These are phyloP conservation scores for Filobasidium uniguttulatum DNA, from an alignment of 1,284 basidiomycete species.

Conservation along the genomic window DNA sequence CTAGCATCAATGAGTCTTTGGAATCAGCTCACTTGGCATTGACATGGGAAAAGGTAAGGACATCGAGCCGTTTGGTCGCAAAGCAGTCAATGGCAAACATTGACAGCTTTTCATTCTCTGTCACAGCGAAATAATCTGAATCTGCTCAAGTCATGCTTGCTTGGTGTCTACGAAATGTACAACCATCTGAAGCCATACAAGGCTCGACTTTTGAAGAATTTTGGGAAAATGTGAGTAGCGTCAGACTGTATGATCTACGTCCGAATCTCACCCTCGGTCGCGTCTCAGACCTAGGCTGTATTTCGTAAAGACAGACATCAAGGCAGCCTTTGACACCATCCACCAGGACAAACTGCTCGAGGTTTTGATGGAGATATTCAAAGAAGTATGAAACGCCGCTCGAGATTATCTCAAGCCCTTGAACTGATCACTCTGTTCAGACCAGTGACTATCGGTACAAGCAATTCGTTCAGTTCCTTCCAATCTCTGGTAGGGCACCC, in stretches of 20 bases:
- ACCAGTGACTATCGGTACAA: constrained; percentile 20
- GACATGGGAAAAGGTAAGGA: constrained; percentile 62
- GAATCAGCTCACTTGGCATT: constrained; percentile 70
- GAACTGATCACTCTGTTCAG: neutral
- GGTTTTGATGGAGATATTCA: constrained; percentile 59
- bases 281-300: constrained; percentile 61
- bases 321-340: constrained; percentile 92
- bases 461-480: constrained; percentile 49
- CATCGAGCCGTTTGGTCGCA: neutral
- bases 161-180: constrained; percentile 73
- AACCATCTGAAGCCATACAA: constrained; percentile 58
- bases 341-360: constrained; percentile 71
- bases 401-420: neutral
- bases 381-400: constrained; percentile 44
- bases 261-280: neutral
- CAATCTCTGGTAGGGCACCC: constrained; percentile 43
- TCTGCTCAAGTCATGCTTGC: constrained; percentile 61
- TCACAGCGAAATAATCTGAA: neutral
- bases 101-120: neutral
- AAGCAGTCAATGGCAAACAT: too few species aligned
- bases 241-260: constrained; percentile 7
- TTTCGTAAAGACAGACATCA: constrained; percentile 92
- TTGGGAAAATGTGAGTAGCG: constrained; percentile 46
- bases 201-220: constrained; percentile 39
- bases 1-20: constrained; percentile 68